Conservation (phyloP, 345 rosid species). For the Raphanus raphanistrum region DNA sequence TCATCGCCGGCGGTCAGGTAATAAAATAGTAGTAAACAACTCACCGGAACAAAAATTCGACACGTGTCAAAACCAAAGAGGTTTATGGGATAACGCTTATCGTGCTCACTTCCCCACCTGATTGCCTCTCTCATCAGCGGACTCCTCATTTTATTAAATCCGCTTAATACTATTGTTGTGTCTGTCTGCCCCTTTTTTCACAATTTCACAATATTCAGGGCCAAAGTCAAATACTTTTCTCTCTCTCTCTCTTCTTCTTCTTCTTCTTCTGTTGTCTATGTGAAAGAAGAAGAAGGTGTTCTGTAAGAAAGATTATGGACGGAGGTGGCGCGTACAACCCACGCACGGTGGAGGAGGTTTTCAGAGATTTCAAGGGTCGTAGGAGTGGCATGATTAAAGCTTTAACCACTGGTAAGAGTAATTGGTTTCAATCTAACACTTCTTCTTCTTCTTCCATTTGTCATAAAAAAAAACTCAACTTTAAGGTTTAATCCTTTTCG, state of each 20-base stretch:
- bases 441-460: neutral
- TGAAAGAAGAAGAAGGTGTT: conserved; percentile 7
- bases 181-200: conserved; percentile 24
- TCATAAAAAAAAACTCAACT: neutral
- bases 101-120: conserved; percentile 18
- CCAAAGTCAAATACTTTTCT: conserved; percentile 38
- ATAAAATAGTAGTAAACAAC: no score
- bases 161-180: conserved; percentile 42
- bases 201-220: conserved; percentile 1
- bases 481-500: conserved; percentile 13
- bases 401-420: conserved; percentile 54
- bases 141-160: conserved; percentile 47
- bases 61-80: no score
- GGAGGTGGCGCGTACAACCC: conserved; percentile 59
- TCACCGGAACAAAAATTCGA: no score
- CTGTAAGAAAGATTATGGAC: conserved; percentile 45
- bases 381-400: conserved; percentile 72
- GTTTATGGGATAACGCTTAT: neutral
- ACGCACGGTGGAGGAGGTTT: conserved; percentile 75
- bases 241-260: neutral
- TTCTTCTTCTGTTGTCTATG: conserved; percentile 31
- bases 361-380: conserved; percentile 71
- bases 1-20: no score
- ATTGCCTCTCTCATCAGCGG: conserved; percentile 31
- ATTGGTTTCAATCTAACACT: neutral